Evolutionary conservation across 495 filamentous ascomycete genomes (phyloP), one percentile per base, ranked within the genome.

Genomic region (Hypoxylon fragiforme): DNA sequence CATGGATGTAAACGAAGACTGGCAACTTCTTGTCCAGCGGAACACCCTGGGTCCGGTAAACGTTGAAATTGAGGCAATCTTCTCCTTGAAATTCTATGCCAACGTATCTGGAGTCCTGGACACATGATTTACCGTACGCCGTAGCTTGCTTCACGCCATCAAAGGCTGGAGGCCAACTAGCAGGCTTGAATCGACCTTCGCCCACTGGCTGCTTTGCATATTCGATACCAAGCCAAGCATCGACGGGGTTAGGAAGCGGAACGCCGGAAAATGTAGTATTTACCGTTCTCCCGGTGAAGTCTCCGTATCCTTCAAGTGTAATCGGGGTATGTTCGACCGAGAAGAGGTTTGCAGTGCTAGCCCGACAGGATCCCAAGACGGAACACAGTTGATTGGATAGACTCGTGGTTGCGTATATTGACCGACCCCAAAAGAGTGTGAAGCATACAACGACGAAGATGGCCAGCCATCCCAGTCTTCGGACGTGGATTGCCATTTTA

Each of bases 1-100:
- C 79, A 48, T 81, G 77, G 12, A 81, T 51, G 60, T 85, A 84
- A 2, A 85, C 72, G 3, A 80, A 73, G 9, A 85, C 81, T 3
- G 84, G 84, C 18, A 85, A 63, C 37, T 72, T 71, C 14, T 57
- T 60, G 55, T 39, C 58, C 21, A 57, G 44, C 15, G 65, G 67
- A 19, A 70, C 36, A 28, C 52, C 50, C 15, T 60, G 62, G 1
- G 70, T 69, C 30, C 74, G 68, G 61, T 73, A 79, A 15, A 80
- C 64, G 60, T 80, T 80, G 47, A 76, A 58, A 46, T 75, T 78
- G 22, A 82, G 62, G 42, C 77, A 81, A 57, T 73, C 67, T 63
- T 81, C 79, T 19, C 69, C 63, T 37, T 69, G 48, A 1, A 39
- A 48, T n/a, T 48, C 58, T 48, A 56, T 24, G 38, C 18, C 47